Percentiles rank a stretch among this genome's conserved stretches.
These are phyloP conservation scores for Aspergillus ochraceus DNA, from an alignment of 2,329 filamentous ascomycete species.

Conservation along the genomic window DNA sequence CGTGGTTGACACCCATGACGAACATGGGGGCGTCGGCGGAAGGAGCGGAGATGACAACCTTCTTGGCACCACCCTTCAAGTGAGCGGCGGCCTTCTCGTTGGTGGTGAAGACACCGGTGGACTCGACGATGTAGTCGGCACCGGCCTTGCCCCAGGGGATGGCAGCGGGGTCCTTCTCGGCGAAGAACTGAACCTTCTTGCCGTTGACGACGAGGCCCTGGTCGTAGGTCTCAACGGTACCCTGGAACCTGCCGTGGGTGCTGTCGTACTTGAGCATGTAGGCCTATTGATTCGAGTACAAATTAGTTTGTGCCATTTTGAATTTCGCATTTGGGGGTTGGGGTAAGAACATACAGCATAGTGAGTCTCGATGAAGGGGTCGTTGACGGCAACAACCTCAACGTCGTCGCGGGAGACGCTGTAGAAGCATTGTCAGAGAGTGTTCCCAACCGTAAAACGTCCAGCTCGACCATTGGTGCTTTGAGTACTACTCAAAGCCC, in stretches of 20 bases:
- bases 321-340: too few relatives aligned
- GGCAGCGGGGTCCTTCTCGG: conserved; percentile 80
- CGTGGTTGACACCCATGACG: conserved; percentile 99
- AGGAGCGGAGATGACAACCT: conserved; percentile 71
- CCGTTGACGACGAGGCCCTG: conserved; percentile 83
- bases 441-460: background rate
- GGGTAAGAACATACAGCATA: conserved; percentile 96
- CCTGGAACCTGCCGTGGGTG: conserved; percentile 96
- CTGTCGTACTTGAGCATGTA: conserved; percentile 99
- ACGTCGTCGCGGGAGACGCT: conserved; percentile 83
- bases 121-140: conserved; percentile 94
- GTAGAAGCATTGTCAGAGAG: conserved; percentile 15
- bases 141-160: conserved; percentile 89
- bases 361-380: conserved; percentile 97
- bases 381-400: conserved; percentile 95
- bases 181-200: conserved; percentile 94
- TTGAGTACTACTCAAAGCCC: too few relatives aligned
- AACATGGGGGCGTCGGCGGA: conserved; percentile 92
- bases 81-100: conserved; percentile 92
- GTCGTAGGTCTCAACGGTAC: conserved; percentile 72
- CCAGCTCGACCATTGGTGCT: too few relatives aligned
- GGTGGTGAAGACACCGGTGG: conserved; percentile 98
- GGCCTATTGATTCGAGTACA: conserved; percentile 55
- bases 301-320: conserved; percentile 8
- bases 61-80: conserved; percentile 96